phyloP scores from a whole-genome alignment of 371 early-diverging fungal species.

The Mucor circinelloides region DNA sequence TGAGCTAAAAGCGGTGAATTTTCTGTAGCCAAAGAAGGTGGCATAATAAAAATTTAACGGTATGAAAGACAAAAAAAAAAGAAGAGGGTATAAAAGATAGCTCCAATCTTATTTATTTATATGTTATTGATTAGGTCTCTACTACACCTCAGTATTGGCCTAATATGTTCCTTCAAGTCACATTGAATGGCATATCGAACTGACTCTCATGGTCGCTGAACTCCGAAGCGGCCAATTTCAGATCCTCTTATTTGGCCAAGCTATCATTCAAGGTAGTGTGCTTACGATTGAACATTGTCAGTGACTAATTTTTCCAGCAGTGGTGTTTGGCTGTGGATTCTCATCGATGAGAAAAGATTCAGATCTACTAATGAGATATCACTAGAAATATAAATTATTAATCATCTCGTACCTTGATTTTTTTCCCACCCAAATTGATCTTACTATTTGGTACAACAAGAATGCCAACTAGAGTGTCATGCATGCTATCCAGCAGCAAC shows the following conservation, averaged over 20 bases:
- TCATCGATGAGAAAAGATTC: not conserved
- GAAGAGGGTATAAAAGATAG: not conserved
- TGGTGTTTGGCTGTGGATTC: not conserved
- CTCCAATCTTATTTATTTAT: not conserved
- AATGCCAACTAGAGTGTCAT: not conserved
- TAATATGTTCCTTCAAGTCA: not conserved
- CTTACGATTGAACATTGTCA: not conserved
- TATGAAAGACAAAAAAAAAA: not conserved
- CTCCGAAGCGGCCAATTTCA: not conserved
- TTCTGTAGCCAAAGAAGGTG: slow-evolving; percentile 4
- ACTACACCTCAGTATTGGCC: not conserved
- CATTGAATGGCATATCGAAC: not conserved
- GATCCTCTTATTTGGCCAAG: not conserved
- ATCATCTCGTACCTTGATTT: slow-evolving; percentile 1
- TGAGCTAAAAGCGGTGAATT: slow-evolving; percentile 5
- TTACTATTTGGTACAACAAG: not conserved
- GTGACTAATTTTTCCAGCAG: not conserved
- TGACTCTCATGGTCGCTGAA: not conserved
- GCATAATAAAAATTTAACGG: not conserved
- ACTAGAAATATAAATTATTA: not conserved
- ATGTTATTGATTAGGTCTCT: not conserved
- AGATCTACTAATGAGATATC: not conserved
- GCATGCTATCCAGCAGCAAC: not conserved
- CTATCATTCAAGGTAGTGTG: not conserved
- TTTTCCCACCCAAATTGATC: not conserved